A percentile compares a stretch with the other conserved stretches of the same genome.
These are phyloP conservation scores for Suhomyces terraborum DNA, from an alignment of 1,139 yeast species.

Conservation along the genomic window DNA sequence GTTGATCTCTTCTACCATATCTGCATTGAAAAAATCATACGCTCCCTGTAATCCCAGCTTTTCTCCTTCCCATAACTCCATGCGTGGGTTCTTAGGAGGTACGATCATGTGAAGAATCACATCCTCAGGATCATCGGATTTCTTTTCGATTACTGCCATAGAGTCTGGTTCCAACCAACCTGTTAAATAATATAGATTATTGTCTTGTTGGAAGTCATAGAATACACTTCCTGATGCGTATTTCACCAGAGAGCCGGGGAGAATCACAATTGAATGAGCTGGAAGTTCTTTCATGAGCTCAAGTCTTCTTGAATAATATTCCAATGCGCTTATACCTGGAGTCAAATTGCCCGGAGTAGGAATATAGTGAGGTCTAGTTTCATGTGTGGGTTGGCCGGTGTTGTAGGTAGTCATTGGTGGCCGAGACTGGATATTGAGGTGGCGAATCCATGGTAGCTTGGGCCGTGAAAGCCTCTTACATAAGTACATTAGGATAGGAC, in stretches of 20 bases:
- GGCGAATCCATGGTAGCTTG: not conserved
- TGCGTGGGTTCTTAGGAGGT: conserved; percentile 74
- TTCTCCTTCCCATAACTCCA: conserved; percentile 94
- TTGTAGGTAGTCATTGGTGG: conserved; percentile 29
- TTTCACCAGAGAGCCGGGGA: conserved; percentile 72
- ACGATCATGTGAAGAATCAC: conserved; percentile 75
- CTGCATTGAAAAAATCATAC: conserved; percentile 83
- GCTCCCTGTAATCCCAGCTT: conserved; percentile 88
- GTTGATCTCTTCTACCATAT: conserved; percentile 58
- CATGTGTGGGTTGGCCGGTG: conserved; percentile 85
- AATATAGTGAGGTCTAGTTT: conserved; percentile 75
- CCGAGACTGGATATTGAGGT: conserved; percentile 19
- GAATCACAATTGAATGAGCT: conserved; percentile 65
- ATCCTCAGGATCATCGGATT: conserved; percentile 50
- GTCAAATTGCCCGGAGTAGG: conserved; percentile 78
- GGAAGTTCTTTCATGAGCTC: conserved; percentile 60
- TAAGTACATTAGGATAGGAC: not conserved
- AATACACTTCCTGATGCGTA: conserved; percentile 90
- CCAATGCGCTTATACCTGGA: conserved; percentile 82
- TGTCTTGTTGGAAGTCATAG: conserved; percentile 88
- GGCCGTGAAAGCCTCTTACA: not conserved
- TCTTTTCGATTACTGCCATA: conserved; percentile 70
- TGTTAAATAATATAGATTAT: conserved; percentile 79
- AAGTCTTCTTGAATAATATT: conserved; percentile 73
- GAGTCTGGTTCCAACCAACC: conserved; percentile 96